Conservation (phyloP, 768 basidiomycete genomes). For the Termitomyces sp. region DNA sequence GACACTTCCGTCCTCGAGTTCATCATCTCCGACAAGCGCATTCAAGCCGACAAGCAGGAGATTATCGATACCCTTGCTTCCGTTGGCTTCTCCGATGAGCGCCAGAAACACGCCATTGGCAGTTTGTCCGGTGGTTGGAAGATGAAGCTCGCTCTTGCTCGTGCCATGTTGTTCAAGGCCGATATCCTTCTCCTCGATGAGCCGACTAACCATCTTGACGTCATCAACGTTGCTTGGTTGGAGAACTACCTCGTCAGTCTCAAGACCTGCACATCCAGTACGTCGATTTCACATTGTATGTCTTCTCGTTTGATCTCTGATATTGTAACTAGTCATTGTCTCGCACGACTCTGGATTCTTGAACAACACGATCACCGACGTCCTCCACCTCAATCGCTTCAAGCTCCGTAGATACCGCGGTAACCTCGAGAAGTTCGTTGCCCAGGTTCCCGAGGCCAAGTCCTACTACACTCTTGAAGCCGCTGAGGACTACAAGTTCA, state of each 20-base stretch:
- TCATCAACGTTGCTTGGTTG: constrained; percentile 96
- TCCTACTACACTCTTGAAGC: constrained; percentile 97
- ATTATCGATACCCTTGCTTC: constrained; percentile 76
- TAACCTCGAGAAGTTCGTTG: constrained; percentile 92
- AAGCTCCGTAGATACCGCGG: constrained; percentile 94
- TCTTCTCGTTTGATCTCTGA: constrained; percentile 1
- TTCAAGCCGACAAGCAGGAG: constrained; percentile 65
- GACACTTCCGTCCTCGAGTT: constrained; percentile 88
- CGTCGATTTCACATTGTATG: constrained; percentile 20
- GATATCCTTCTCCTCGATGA: constrained; percentile 96
- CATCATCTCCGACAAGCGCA: constrained; percentile 80
- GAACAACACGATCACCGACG: constrained; percentile 97
- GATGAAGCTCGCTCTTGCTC: constrained; percentile 98
- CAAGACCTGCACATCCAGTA: constrained; percentile 89
- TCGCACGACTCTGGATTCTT: constrained; percentile 98
- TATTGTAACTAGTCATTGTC: constrained; percentile 66
- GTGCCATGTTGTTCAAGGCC: constrained; percentile 97
- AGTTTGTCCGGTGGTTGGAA: constrained; percentile 98
- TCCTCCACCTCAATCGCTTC: constrained; percentile 97
- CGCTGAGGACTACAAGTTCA: constrained; percentile 96
- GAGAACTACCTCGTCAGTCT: constrained; percentile 88
- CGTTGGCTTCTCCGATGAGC: constrained; percentile 87
- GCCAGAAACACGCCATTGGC: constrained; percentile 82
- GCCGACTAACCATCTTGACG: constrained; percentile 96
- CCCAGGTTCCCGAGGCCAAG: constrained; percentile 93